Evolutionary conservation across 441 rosid genomes (phyloP).

Genomic region (Manihot esculenta): DNA sequence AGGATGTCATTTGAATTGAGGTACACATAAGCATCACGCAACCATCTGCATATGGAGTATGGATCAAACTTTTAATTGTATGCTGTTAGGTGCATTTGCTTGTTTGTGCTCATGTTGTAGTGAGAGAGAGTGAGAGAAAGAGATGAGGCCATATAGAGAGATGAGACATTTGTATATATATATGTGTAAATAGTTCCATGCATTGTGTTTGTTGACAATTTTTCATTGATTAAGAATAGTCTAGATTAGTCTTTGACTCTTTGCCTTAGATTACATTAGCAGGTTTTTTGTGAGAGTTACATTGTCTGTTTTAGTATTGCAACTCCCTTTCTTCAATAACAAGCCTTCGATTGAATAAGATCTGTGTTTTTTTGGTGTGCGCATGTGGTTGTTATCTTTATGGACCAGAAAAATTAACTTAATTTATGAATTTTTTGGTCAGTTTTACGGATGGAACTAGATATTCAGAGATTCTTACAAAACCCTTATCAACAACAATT

Average conservation of each 20-base stretch:
- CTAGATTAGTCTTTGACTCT: background rate
- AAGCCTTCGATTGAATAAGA: background rate
- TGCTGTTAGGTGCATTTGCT: background rate
- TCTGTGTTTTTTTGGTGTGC: too few species aligned
- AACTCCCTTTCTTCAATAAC: background rate
- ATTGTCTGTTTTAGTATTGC: background rate
- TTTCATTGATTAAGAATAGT: background rate
- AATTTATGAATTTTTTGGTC: slow-evolving; percentile 17
- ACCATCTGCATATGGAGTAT: background rate
- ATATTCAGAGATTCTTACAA: slow-evolving; percentile 82
- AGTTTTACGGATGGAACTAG: slow-evolving; percentile 94
- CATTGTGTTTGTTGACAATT: background rate
- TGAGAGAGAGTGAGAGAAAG: background rate
- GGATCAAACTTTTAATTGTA: background rate
- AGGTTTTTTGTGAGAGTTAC: background rate
- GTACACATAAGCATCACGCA: background rate
- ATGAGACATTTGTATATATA: background rate
- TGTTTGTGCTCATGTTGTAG: background rate
- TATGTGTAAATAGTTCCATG: background rate
- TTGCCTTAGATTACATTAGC: background rate
- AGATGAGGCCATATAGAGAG: too few species aligned
- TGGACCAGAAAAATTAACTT: background rate
- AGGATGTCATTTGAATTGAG: background rate
- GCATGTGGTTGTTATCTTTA: background rate
- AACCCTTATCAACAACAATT: slow-evolving; percentile 71